phyloP scores from a whole-genome alignment of 169 alveolate genomes.

The Cardiosporidium cionae region DNA sequence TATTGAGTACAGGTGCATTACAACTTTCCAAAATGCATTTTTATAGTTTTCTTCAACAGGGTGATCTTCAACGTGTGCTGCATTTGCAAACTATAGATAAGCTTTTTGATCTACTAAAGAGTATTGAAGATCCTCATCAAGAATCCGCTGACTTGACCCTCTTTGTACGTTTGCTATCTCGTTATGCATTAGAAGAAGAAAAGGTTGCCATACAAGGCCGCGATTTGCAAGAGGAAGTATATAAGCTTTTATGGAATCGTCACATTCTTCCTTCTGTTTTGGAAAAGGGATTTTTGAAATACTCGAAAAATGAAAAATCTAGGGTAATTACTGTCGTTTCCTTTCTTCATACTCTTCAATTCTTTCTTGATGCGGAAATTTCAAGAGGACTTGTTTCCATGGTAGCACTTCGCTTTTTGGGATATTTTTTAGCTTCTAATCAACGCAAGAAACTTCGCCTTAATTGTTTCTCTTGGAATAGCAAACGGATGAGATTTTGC shows the following conservation, averaged over 20 bases:
- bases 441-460: too few species aligned
- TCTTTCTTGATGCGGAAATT: background rate
- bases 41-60: too few species aligned
- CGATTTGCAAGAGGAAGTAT: background rate
- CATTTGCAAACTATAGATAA: too few species aligned
- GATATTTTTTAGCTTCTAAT: background rate
- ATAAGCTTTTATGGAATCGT: background rate
- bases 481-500: too few species aligned
- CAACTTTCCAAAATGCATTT: too few species aligned
- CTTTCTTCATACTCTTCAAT: background rate
- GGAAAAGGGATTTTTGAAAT: background rate
- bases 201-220: background rate
- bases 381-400: background rate
- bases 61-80: too few species aligned
- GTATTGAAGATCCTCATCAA: too few species aligned
- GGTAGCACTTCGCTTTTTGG: background rate
- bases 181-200: background rate
- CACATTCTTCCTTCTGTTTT: background rate
- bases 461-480: too few species aligned
- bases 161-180: background rate
- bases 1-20: too few species aligned
- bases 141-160: too few species aligned
- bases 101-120: too few species aligned
- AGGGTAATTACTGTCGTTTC: background rate
- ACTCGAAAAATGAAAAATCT: background rate